Evolutionary conservation across 371 early-diverging fungal species (phyloP).

Genomic region (Dinochytrium kinnereticum): DNA sequence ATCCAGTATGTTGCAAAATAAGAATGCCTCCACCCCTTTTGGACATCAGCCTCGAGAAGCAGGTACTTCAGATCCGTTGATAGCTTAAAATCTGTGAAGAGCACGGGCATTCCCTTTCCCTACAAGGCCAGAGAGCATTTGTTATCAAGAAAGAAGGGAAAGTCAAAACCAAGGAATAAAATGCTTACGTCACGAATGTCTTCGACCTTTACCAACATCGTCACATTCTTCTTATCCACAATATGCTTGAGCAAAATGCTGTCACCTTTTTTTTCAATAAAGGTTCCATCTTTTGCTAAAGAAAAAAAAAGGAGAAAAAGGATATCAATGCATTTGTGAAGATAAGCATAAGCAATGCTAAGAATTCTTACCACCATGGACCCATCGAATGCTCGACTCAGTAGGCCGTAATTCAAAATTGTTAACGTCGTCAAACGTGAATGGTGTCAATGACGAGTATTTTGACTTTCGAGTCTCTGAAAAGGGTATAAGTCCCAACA

Average conservation of each 20-base stretch:
- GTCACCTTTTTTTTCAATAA: background rate
- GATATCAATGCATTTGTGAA: too few relatives aligned
- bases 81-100: conserved; percentile 38
- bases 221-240: background rate
- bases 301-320: too few relatives aligned
- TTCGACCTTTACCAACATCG: background rate
- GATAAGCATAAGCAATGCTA: too few relatives aligned
- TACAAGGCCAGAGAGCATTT: background rate
- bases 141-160: background rate
- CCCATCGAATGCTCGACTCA: background rate
- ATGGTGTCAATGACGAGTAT: background rate
- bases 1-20: conserved; percentile 78
- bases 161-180: background rate
- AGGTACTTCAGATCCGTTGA: conserved; percentile 82
- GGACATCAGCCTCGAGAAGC: conserved; percentile 67
- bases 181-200: conserved; percentile 8
- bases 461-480: background rate
- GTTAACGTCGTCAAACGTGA: background rate
- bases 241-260: background rate
- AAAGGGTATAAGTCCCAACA: background rate
- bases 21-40: conserved; percentile 86
- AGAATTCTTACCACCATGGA: background rate
- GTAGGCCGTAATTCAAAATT: background rate
- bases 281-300: conserved; percentile 3
- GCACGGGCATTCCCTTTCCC: background rate